Percentiles rank a stretch among this genome's conserved stretches.
These are phyloP conservation scores for Leishmania guyanensis DNA, from an alignment of 208 protist genomes.

Conservation along the genomic window DNA sequence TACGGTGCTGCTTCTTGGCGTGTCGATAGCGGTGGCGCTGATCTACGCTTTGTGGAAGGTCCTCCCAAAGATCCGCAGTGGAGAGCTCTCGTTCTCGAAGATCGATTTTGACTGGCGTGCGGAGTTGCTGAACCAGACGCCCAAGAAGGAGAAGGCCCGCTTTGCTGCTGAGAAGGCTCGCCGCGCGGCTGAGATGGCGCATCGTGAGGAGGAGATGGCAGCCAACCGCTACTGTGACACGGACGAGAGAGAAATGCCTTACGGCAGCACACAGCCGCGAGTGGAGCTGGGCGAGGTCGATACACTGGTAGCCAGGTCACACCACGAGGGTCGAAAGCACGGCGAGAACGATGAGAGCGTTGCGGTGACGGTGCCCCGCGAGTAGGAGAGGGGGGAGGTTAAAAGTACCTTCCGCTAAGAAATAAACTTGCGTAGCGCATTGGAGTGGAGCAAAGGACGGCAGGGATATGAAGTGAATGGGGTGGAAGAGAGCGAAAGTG, in stretches of 20 bases:
- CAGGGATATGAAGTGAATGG: neutral
- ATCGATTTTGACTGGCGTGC: slow-evolving; percentile 54
- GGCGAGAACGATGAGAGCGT: neutral
- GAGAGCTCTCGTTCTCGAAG: slow-evolving; percentile 42
- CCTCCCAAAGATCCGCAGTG: slow-evolving; percentile 38
- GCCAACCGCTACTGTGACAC: neutral
- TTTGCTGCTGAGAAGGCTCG: slow-evolving; percentile 27
- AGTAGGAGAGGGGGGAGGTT: neutral
- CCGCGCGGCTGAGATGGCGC: slow-evolving; percentile 21
- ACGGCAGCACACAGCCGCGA: slow-evolving; percentile 7
- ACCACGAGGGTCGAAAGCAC: neutral
- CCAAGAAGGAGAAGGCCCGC: slow-evolving; percentile 36
- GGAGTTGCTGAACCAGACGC: slow-evolving; percentile 46
- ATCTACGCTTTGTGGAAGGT: slow-evolving; percentile 28
- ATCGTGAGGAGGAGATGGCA: slow-evolving; percentile 21
- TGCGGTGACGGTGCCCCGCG: slow-evolving; percentile 9
- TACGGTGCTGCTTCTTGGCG: slow-evolving; percentile 47
- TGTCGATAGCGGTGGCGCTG: slow-evolving; percentile 22
- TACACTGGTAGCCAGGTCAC: neutral
- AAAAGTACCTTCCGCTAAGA: neutral
- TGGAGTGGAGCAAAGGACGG: neutral
- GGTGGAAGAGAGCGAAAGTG: neutral
- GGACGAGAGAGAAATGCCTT: slow-evolving; percentile 7
- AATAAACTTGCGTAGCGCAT: neutral
- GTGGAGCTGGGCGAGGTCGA: slow-evolving; percentile 12